Base-by-base conservation (phyloP, 2,329 filamentous ascomycete genomes). In the Trichoderma sp. region DNA sequence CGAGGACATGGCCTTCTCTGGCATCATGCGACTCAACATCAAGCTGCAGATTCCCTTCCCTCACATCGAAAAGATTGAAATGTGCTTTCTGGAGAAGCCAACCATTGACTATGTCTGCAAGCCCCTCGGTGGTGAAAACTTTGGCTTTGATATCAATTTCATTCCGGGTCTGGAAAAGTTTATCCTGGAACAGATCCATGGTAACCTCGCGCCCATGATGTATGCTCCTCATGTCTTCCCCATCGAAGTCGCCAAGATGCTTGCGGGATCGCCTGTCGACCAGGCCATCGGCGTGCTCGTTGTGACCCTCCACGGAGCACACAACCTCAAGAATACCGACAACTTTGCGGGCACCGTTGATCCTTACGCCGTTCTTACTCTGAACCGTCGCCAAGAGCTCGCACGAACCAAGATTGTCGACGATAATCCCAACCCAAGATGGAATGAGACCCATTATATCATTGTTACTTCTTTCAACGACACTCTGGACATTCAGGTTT, bases 131-230 rank as follows among this genome's bases (percentile, higher is more conserved):
- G 96, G 96, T 69, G 95, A 99, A 70, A 94, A 87, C 3, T 92
- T 99, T 71, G 95, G 95, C 45, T 97, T 99, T 77, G 95, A 99
- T 76, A 98, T 99, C 84, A 98, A 97, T 82, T 97, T 99, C 80
- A 96, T 99, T 72, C 95, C 95, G 19, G 94, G 94, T 73, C 86
- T 99, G 27, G 94, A 98, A 78, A 87, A 79, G 67, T 99, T 99
- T 80, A 99, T 99, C 74, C 89, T 92, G 77, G 95, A 99, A 74
- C 93, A 97, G 81, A 97, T 99, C 64, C 96, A 99, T 78, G 92
- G 91, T 70, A 97, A 94, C 75, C 82, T 99, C 59, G 91, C 89
- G 2, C 96, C 95, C 0, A 98, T 99, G 91, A 97, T 99, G 93
- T 99, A 99, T 77, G 90, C 89, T 42, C 95, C 95, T 9, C 97